Base-by-base conservation (phyloP, 2,329 filamentous ascomycete genomes). In the Lachnellula subtilissima region DNA sequence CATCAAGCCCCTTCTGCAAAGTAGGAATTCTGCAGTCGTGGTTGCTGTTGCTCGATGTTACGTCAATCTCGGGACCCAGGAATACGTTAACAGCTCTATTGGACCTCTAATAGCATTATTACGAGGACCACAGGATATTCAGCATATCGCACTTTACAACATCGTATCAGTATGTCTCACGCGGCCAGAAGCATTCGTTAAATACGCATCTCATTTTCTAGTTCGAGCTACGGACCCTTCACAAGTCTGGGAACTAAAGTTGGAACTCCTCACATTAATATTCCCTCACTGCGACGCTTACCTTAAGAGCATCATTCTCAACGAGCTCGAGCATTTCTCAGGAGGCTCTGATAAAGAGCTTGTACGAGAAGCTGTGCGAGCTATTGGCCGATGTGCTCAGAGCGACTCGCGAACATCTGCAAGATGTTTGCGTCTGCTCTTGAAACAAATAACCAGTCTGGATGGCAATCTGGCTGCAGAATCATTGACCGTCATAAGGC, bases 251-350 rank as follows among this genome's bases (percentile, higher is more conserved):
- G 86, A 88, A 59, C 79, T 97, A 40, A 99, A 99, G 73, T 79
- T 99, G 25, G 95, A 99, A 71, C 76, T 96, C 4, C 77, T 97
- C 54, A 93, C 94, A 0, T 79, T 99, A 58, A 86, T 97, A 63
- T 99, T 97, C 66, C 91, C 93, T 0, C 82, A 96, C 68, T 86
- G 86, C 61, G 85, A 86, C 5, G 71, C 82, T 9, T 86, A 90
- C 57, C 77, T 88, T 57, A 95, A 96, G 71, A 89, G 88, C 55
- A 79, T 99, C 6, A 90, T 97, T 47, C 79, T 99, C 50, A 92
- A 89, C 62, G 94, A 99, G 70, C 80, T 99, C 5, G 92, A 96
- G 67, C 93, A 97, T 73, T 97, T 97, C 71, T 91, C 89, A 0
- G 84, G 87, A 57, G 85, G 83, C 71, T 75, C 83, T 12, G 86